Evolutionary conservation across 495 filamentous ascomycete genomes (phyloP).

Genomic region (Aspergillus diversus): DNA sequence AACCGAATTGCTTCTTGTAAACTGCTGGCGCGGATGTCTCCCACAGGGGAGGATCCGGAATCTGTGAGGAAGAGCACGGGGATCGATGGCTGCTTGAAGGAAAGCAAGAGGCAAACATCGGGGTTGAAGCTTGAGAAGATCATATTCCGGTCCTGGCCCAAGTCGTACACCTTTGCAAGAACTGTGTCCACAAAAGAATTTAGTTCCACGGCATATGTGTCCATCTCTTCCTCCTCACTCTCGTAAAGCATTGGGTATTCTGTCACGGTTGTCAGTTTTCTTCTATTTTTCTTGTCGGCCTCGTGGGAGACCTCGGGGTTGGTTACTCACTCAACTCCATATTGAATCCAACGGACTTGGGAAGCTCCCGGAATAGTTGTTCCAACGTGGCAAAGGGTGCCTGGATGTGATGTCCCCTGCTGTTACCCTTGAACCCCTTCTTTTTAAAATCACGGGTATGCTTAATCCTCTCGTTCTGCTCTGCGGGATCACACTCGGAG

Average conservation of each 20-base stretch:
- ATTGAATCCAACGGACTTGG: constrained; percentile 86
- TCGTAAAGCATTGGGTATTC: constrained; percentile 98
- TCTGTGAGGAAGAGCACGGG: constrained; percentile 95
- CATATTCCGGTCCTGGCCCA: constrained; percentile 74
- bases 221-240: constrained; percentile 94
- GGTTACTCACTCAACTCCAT: constrained; percentile 82
- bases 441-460: constrained; percentile 93
- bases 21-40: constrained; percentile 89
- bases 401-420: constrained; percentile 89
- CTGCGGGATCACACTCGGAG: constrained; percentile 54
- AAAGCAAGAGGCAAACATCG: constrained; percentile 89
- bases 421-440: constrained; percentile 95
- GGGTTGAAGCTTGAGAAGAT: constrained; percentile 98
- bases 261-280: constrained; percentile 38
- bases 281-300: constrained; percentile 18
- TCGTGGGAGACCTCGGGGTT: too few relatives aligned
- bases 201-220: constrained; percentile 93
- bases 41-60: constrained; percentile 72
- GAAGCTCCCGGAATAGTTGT: constrained; percentile 86
- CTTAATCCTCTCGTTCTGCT: constrained; percentile 90
- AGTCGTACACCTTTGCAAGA: constrained; percentile 80
- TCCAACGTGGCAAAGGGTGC: constrained; percentile 93
- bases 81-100: constrained; percentile 94
- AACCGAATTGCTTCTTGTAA: constrained; percentile 96
- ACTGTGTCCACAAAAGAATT: constrained; percentile 97